Evolutionary conservation across 345 rosid species (phyloP).

Genomic region (Eucalyptus erythrocorys): DNA sequence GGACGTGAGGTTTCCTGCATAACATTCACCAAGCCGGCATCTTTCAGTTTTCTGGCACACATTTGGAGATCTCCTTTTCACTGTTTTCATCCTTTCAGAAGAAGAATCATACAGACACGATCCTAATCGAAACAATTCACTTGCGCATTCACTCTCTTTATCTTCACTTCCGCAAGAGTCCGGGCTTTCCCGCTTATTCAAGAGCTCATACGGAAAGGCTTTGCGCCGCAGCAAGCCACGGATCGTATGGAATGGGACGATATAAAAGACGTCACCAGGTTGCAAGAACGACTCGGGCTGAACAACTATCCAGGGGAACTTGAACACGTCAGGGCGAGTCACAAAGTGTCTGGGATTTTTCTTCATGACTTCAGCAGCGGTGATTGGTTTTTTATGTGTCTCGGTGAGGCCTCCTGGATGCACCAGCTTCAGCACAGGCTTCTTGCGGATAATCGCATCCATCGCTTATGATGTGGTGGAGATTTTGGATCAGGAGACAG

Average conservation of each 20-base stretch:
- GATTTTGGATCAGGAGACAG: background rate
- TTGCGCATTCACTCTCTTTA: background rate
- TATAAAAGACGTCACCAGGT: constrained; percentile 19
- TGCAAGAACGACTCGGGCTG: constrained; percentile 18
- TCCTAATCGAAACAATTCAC: background rate
- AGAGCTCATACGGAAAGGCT: background rate
- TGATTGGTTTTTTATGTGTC: constrained; percentile 6
- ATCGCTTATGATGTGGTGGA: background rate
- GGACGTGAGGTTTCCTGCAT: background rate
- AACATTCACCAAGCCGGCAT: background rate
- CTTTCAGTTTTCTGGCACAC: background rate
- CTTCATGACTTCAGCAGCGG: constrained; percentile 28
- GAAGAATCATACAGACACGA: background rate
- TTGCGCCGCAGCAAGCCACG: constrained; percentile 1
- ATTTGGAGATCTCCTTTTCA: background rate
- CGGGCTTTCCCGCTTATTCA: background rate
- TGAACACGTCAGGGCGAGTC: constrained; percentile 30
- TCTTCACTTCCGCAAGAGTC: background rate
- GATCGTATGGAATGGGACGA: constrained; percentile 26
- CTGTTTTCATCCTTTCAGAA: background rate
- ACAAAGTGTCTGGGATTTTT: constrained; percentile 34
- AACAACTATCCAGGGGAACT: constrained; percentile 32
- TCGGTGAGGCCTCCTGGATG: constrained; percentile 22
- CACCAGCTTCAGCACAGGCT: constrained; percentile 19
- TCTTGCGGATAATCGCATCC: background rate